Percentiles rank a stretch among this genome's conserved stretches.
Evolutionary conservation across 257 asterid genomes (phyloP).

Genomic region (Przewalskia tangutica): DNA sequence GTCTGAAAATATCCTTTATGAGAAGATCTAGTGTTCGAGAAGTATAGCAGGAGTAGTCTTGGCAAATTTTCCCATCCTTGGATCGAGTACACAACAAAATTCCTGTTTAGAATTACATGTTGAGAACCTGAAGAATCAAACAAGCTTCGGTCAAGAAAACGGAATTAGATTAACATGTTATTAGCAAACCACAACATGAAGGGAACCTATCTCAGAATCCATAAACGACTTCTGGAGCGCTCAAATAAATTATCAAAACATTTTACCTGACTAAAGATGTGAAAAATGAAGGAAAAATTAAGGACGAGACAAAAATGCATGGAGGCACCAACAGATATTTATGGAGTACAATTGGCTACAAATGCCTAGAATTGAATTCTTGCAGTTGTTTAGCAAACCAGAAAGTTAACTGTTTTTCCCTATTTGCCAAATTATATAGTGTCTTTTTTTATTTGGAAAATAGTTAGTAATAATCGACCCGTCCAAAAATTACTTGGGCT

Average conservation of each 20-base stretch:
- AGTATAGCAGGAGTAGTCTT: slow-evolving; percentile 28
- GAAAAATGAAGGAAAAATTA: not conserved
- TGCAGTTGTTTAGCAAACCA: not conserved
- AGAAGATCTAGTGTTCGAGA: slow-evolving; percentile 26
- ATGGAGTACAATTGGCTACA: not conserved
- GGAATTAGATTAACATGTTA: not conserved
- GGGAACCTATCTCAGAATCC: not conserved
- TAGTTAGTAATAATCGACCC: no score
- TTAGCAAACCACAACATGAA: not conserved
- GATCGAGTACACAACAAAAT: slow-evolving; percentile 20
- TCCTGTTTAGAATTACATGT: slow-evolving; percentile 27
- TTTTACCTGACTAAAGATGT: not conserved
- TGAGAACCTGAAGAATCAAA: slow-evolving; percentile 26
- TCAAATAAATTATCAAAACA: not conserved
- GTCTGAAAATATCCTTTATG: slow-evolving; percentile 37
- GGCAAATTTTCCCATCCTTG: slow-evolving; percentile 40
- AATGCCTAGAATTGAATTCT: not conserved
- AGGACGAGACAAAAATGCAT: not conserved
- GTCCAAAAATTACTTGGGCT: no score
- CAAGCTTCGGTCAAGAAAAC: not conserved
- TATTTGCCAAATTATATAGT: not conserved
- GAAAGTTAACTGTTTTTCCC: not conserved
- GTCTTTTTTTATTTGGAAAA: not conserved
- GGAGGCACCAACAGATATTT: not conserved
- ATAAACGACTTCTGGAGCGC: not conserved